phyloP scores from a whole-genome alignment of 108 stramenopile genomes.

The Nitzschia sp. region DNA sequence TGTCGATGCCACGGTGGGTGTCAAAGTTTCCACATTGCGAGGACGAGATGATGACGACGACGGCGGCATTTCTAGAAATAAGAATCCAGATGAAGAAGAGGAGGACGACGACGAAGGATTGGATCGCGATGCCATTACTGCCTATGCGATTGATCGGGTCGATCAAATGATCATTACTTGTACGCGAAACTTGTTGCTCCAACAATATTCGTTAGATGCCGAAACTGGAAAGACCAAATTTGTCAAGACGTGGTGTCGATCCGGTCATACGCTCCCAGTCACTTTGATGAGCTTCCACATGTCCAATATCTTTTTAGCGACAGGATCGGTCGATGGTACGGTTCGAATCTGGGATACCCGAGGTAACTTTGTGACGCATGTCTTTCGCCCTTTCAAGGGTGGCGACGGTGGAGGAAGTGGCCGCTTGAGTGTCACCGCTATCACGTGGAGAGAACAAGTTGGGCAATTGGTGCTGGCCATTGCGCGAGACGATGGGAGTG shows the following conservation, averaged over 20 bases:
- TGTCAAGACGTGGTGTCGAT: constrained; percentile 59
- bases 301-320: constrained; percentile 78
- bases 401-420: constrained; percentile 46
- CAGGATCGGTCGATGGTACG: constrained; percentile 82
- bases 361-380: constrained; percentile 82
- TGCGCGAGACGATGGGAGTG: constrained; percentile 80
- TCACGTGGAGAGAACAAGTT: constrained; percentile 55
- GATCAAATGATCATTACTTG: constrained; percentile 69
- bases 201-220: constrained; percentile 52
- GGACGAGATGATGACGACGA: background rate
- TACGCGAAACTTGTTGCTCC: constrained; percentile 59
- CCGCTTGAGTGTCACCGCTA: constrained; percentile 55
- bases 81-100: constrained; percentile 33
- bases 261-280: constrained; percentile 78
- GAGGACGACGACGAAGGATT: constrained; percentile 75
- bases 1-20: constrained; percentile 67
- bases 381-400: constrained; percentile 60
- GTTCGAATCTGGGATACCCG: constrained; percentile 83
- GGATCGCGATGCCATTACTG: constrained; percentile 79
- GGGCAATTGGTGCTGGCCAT: constrained; percentile 68
- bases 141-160: constrained; percentile 64
- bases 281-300: constrained; percentile 69
- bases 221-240: constrained; percentile 37
- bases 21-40: constrained; percentile 39
- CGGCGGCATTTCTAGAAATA: too few species aligned